These are phyloP conservation scores for Darksidea phi DNA, from an alignment of 495 filamentous ascomycete species.

Conservation along the genomic window DNA sequence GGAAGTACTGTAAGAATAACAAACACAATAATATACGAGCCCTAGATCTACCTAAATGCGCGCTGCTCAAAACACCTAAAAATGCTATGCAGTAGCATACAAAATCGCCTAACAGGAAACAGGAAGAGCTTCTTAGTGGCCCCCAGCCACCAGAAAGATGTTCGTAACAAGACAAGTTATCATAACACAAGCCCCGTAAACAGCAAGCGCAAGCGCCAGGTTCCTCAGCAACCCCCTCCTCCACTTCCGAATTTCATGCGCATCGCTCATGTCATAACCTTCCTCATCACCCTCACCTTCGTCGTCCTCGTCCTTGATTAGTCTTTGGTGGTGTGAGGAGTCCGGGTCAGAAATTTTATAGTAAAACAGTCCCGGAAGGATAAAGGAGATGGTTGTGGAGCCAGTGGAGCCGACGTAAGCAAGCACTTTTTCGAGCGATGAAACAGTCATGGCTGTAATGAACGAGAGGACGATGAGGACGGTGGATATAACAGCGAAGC, in stretches of 20 bases:
- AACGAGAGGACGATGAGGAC: constrained; percentile 80
- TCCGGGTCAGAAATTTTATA: constrained; percentile 94
- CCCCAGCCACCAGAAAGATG: constrained; percentile 63
- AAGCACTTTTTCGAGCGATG: constrained; percentile 81
- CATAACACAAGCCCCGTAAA: constrained; percentile 89
- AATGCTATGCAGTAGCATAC: no score
- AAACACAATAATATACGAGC: no score
- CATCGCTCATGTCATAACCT: constrained; percentile 31
- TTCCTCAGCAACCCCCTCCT: constrained; percentile 62
- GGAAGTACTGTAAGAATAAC: no score
- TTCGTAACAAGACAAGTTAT: constrained; percentile 82
- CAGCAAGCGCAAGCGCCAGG: constrained; percentile 69
- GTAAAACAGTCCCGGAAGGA: constrained; percentile 92
- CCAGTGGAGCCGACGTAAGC: constrained; percentile 96
- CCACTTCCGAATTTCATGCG: constrained; percentile 48
- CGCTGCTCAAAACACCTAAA: no score
- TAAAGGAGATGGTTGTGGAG: constrained; percentile 92
- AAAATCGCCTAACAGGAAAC: no score
- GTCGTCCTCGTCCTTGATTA: constrained; percentile 84
- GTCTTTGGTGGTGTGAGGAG: constrained; percentile 73
- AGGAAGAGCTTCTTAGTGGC: no score
- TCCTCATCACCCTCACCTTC: constrained; percentile 51
- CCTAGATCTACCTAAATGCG: no score
- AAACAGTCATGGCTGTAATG: constrained; percentile 83
- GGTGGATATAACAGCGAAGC: constrained; percentile 88